Evolutionary conservation across 495 filamentous ascomycete genomes (phyloP).

Genomic region (Aspergillus homomorphus): DNA sequence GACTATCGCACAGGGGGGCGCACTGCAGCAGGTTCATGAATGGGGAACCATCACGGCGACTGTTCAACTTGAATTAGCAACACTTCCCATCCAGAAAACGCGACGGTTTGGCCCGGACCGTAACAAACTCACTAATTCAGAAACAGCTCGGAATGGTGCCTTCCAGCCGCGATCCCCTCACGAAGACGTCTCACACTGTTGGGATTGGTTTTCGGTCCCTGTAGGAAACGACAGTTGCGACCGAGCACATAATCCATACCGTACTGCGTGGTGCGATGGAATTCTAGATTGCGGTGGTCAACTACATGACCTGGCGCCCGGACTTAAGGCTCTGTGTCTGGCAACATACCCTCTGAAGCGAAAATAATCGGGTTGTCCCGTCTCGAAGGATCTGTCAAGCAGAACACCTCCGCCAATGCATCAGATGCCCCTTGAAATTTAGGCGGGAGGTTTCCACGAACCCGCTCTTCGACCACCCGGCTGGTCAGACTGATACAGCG

Average conservation of each 20-base stretch:
- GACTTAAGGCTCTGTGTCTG: too few species aligned
- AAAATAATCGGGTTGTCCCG: conserved; percentile 76
- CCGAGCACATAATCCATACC: conserved; percentile 56
- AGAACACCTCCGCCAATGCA: conserved; percentile 73
- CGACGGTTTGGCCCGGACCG: neutral
- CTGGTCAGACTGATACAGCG: conserved; percentile 35
- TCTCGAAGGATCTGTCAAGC: conserved; percentile 70
- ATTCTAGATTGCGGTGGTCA: conserved; percentile 37
- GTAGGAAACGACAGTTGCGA: conserved; percentile 62
- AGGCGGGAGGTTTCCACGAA: conserved; percentile 32
- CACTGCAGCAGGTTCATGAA: conserved; percentile 66
- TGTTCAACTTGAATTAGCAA: conserved; percentile 15
- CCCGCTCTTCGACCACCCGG: conserved; percentile 34
- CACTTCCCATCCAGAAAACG: neutral
- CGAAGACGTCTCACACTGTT: conserved; percentile 53
- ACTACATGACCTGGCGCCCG: too few species aligned
- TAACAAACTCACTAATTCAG: conserved; percentile 59
- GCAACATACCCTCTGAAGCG: conserved; percentile 63
- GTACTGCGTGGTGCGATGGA: conserved; percentile 62
- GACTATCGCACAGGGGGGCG: conserved; percentile 59
- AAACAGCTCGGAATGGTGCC: conserved; percentile 64
- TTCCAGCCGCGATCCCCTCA: conserved; percentile 51
- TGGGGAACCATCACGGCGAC: conserved; percentile 58
- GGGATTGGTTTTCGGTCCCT: conserved; percentile 53
- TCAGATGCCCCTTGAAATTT: conserved; percentile 58